These are phyloP conservation scores for Erysimum pusillum DNA, from an alignment of 441 rosid species.

Conservation along the genomic window DNA sequence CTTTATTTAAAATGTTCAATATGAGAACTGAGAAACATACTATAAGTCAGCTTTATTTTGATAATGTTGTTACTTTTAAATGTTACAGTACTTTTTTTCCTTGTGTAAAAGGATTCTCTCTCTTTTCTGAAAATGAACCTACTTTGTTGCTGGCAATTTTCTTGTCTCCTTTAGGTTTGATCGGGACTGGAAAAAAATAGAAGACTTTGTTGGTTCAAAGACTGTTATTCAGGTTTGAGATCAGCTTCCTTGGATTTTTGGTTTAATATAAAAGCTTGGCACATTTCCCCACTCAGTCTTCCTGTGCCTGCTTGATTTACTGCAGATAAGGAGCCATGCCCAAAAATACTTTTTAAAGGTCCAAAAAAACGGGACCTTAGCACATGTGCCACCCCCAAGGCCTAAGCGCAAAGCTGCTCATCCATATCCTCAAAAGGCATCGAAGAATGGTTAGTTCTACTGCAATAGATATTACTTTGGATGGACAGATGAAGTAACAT, in stretches of 20 bases:
- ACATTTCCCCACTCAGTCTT: background rate
- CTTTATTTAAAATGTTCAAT: background rate
- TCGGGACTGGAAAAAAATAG: conserved; percentile 83
- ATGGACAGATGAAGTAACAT: conserved; percentile 5
- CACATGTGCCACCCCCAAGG: conserved; percentile 84
- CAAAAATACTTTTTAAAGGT: conserved; percentile 83
- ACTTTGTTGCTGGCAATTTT: conserved; percentile 28
- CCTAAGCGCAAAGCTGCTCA: conserved; percentile 84
- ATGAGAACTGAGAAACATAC: background rate
- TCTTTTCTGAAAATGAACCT: background rate
- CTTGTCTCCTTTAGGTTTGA: conserved; percentile 61
- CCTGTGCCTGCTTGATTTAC: conserved; percentile 2
- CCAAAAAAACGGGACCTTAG: conserved; percentile 72
- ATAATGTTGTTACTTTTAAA: background rate
- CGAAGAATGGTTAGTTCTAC: conserved; percentile 58
- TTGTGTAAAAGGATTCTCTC: conserved; percentile 1
- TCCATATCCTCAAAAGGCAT: conserved; percentile 80
- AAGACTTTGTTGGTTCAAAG: conserved; percentile 81
- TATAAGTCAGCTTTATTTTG: background rate
- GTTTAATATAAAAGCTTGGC: background rate
- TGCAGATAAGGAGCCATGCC: conserved; percentile 77
- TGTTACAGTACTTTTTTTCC: background rate
- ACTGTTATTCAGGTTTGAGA: conserved; percentile 72
- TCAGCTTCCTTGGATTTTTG: conserved; percentile 10
- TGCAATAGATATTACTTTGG: background rate